Evolutionary conservation across 352 stramenopile genomes (phyloP).

Genomic region (Phytophthora litchii): DNA sequence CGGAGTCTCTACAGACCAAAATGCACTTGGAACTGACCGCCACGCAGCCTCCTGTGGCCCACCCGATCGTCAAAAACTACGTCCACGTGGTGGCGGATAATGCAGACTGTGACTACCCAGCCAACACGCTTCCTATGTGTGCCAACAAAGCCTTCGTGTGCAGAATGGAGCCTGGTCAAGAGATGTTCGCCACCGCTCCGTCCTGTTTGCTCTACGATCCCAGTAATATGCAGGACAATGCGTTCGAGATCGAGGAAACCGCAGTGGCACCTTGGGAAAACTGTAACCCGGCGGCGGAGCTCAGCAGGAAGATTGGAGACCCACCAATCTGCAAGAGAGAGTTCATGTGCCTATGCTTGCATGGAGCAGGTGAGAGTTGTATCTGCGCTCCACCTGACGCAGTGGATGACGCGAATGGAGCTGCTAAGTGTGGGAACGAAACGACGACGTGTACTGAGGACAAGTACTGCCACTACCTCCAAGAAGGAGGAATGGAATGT

Average conservation of each 20-base stretch:
- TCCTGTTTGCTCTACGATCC: conserved; percentile 49
- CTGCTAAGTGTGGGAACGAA: conserved; percentile 26
- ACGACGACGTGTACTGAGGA: conserved; percentile 25
- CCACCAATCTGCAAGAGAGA: conserved; percentile 44
- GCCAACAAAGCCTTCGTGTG: conserved; percentile 50
- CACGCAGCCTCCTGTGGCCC: neutral
- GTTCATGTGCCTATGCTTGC: conserved; percentile 48
- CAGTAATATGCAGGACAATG: conserved; percentile 36
- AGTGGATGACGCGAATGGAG: conserved; percentile 35
- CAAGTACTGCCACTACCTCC: conserved; percentile 56
- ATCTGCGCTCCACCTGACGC: conserved; percentile 47
- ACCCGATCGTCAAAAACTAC: conserved; percentile 22
- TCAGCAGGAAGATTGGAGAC: conserved; percentile 35
- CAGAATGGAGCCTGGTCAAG: conserved; percentile 49
- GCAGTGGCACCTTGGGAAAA: conserved; percentile 36
- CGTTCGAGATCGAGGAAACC: conserved; percentile 38
- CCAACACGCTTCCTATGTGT: conserved; percentile 44
- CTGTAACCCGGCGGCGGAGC: conserved; percentile 37
- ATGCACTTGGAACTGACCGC: conserved; percentile 7
- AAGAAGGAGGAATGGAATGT: conserved; percentile 36
- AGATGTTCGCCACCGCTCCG: conserved; percentile 41
- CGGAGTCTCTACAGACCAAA: conserved; percentile 14
- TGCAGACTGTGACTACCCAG: conserved; percentile 31
- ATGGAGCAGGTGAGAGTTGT: conserved; percentile 27
- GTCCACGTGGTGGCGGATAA: conserved; percentile 45